Percentiles rank a stretch among this genome's conserved stretches.
Evolutionary conservation across 495 filamentous ascomycete genomes (phyloP).

Genomic region (Apodospora peruviana): DNA sequence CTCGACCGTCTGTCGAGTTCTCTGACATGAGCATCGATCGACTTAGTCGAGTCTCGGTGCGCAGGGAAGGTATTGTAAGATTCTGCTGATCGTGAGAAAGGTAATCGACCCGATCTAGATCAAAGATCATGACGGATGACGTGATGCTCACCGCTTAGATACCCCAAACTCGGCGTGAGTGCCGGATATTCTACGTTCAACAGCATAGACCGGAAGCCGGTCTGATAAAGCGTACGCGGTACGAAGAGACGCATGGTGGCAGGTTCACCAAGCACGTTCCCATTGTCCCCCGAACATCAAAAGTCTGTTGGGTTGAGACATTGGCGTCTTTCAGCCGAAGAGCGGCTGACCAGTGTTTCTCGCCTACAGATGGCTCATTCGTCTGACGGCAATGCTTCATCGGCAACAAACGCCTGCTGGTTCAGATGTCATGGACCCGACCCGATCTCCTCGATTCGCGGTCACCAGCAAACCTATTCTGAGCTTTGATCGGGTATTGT

Average conservation of each 20-base stretch:
- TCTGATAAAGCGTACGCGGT: not conserved
- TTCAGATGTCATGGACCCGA: no score
- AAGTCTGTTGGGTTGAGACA: no score
- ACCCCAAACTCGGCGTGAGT: not conserved
- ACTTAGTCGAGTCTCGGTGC: not conserved
- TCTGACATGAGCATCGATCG: not conserved
- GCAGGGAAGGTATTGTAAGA: not conserved
- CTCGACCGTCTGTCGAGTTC: not conserved
- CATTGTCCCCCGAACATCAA: no score
- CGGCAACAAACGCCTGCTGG: no score
- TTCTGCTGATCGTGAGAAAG: not conserved
- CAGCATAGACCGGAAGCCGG: not conserved
- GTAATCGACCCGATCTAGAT: not conserved
- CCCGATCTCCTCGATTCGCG: no score
- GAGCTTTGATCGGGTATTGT: no score
- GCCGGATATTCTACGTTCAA: not conserved
- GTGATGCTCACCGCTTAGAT: not conserved
- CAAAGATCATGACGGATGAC: not conserved
- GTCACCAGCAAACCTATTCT: no score
- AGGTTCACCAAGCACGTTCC: not conserved
- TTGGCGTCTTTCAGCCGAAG: no score
- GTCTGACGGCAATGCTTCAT: no score
- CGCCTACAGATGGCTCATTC: no score
- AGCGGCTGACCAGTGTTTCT: no score
- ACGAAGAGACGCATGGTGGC: not conserved